Evolutionary conservation across 768 basidiomycete species (phyloP).

Genomic region (Tremella mesenterica): DNA sequence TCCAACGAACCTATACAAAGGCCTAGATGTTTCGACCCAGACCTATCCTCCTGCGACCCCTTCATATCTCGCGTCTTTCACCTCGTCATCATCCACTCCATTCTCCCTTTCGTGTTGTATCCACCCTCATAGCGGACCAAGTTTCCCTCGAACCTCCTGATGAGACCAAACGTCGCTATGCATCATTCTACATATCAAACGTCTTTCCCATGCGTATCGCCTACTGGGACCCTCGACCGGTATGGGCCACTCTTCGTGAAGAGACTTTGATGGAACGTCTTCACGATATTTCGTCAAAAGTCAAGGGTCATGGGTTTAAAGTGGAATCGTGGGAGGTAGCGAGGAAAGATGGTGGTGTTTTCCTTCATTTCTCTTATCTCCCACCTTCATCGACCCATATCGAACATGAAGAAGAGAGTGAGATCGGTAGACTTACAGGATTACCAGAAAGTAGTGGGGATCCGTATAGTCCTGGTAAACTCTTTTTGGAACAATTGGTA

Average conservation of each 20-base stretch:
- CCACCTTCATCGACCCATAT: too few species aligned
- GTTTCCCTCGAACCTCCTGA: neutral
- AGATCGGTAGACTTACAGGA: conserved; percentile 10
- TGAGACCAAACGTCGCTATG: conserved; percentile 15
- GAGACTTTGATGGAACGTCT: conserved; percentile 36
- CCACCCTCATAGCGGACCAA: conserved; percentile 5
- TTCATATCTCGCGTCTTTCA: too few species aligned
- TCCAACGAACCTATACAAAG: too few species aligned
- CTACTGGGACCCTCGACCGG: conserved; percentile 34
- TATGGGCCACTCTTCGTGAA: conserved; percentile 26
- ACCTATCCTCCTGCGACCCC: too few species aligned
- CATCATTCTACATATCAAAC: conserved; percentile 43
- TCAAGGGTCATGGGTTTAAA: conserved; percentile 25
- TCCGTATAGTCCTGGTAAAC: conserved; percentile 17
- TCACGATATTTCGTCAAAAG: conserved; percentile 34
- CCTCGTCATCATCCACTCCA: neutral
- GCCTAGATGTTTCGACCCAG: too few species aligned
- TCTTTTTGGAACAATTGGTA: conserved; percentile 35
- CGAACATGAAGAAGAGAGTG: neutral
- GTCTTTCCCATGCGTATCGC: conserved; percentile 37
- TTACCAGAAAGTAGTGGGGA: conserved; percentile 14
- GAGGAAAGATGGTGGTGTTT: conserved; percentile 39
- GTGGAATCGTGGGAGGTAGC: conserved; percentile 40
- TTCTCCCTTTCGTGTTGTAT: neutral
- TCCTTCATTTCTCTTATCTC: conserved; percentile 41